Evolutionary conservation across 2,329 filamentous ascomycete species (phyloP).

Genomic region (Chrysoporthe cubensis): DNA sequence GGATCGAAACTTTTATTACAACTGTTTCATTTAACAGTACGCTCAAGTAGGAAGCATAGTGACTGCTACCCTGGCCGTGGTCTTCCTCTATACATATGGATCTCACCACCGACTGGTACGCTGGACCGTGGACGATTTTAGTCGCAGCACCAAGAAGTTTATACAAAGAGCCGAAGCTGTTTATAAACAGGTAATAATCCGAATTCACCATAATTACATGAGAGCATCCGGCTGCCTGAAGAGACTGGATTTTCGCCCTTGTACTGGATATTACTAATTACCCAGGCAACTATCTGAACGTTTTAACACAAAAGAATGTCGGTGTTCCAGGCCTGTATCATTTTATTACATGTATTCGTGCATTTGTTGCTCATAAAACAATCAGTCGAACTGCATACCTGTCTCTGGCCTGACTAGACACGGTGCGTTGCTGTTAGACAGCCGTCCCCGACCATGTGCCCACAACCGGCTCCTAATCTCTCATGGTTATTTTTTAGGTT

Average conservation of each 20-base stretch:
- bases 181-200: too few species aligned
- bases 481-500: neutral
- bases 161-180: too few species aligned
- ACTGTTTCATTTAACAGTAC: neutral
- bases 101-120: neutral
- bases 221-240: too few species aligned
- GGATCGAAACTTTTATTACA: neutral
- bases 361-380: neutral
- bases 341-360: neutral
- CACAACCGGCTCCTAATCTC: neutral
- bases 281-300: neutral
- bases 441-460: neutral
- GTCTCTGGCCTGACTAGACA: neutral
- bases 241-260: too few species aligned
- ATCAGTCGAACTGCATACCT: neutral
- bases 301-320: neutral
- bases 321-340: neutral
- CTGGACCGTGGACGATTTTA: neutral
- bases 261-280: neutral
- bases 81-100: neutral
- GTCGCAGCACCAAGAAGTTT: neutral
- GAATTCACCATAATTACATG: too few species aligned
- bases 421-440: neutral
- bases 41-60: neutral
- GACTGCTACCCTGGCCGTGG: neutral